A percentile compares a stretch with the other conserved stretches of the same genome.
phyloP scores from a whole-genome alignment of 306 rosid species.

The Psophocarpus tetragonolobus region DNA sequence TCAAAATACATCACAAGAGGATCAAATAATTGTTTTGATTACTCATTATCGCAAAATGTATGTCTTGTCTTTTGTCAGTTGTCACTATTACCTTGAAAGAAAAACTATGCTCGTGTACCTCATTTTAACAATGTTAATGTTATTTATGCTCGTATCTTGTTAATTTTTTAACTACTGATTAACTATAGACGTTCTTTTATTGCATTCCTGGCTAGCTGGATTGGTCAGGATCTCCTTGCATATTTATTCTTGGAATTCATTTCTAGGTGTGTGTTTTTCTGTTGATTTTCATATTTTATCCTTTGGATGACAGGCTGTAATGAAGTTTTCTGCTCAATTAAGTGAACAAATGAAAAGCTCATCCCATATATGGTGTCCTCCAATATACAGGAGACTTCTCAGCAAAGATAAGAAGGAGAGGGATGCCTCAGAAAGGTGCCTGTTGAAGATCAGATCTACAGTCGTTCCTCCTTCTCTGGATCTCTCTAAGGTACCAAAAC shows the following conservation, averaged over 20 bases:
- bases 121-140: background rate
- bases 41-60: background rate
- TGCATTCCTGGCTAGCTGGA: slow-evolving; percentile 1
- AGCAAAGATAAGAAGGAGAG: slow-evolving; percentile 81
- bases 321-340: slow-evolving; percentile 57
- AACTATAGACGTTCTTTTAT: background rate
- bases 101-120: background rate
- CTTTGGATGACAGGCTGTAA: slow-evolving; percentile 56
- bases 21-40: background rate
- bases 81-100: background rate
- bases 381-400: slow-evolving; percentile 78
- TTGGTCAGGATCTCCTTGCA: slow-evolving; percentile 16
- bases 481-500: slow-evolving; percentile 67
- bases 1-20: background rate
- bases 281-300: slow-evolving; percentile 19
- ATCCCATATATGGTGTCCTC: slow-evolving; percentile 79
- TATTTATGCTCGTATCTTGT: background rate
- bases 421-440: slow-evolving; percentile 81
- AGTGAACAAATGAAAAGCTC: slow-evolving; percentile 65
- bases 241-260: slow-evolving; percentile 3
- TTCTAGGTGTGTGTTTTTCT: slow-evolving; percentile 3
- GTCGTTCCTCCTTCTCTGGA: slow-evolving; percentile 70
- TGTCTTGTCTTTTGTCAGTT: background rate
- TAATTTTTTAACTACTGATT: background rate
- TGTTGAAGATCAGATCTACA: slow-evolving; percentile 61